A percentile compares a stretch with the other conserved stretches of the same genome.
These are phyloP conservation scores for Capsicum baccatum DNA, from an alignment of 257 asterid species.

Conservation along the genomic window DNA sequence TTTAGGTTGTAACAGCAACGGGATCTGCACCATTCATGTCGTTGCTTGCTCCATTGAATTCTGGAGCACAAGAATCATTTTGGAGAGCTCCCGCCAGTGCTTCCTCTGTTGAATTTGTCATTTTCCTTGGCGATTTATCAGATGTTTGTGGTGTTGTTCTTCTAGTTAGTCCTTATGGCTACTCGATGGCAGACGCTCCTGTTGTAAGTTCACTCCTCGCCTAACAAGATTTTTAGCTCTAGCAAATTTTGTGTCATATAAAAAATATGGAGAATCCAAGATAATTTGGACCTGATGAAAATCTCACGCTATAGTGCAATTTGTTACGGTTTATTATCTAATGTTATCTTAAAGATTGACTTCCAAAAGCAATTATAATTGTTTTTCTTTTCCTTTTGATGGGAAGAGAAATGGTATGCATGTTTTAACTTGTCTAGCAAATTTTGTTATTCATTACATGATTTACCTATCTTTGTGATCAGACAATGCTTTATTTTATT, in stretches of 20 bases:
- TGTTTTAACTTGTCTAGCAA: conserved; percentile 10
- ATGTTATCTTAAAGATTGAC: conserved; percentile 1
- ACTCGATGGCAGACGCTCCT: conserved; percentile 85
- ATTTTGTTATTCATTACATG: conserved; percentile 22
- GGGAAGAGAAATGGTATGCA: conserved; percentile 18
- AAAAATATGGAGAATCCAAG: neutral
- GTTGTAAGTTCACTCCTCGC: conserved; percentile 64
- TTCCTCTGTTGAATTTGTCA: conserved; percentile 79
- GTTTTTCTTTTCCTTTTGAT: conserved; percentile 16
- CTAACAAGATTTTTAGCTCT: neutral
- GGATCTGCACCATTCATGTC: conserved; percentile 88
- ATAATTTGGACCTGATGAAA: neutral
- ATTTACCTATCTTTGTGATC: conserved; percentile 10
- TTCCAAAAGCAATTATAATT: conserved; percentile 17
- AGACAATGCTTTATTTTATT: neutral
- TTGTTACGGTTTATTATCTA: neutral
- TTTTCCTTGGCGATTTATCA: conserved; percentile 76
- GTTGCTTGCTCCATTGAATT: conserved; percentile 75
- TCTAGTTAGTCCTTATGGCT: conserved; percentile 93
- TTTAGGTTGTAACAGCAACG: conserved; percentile 86
- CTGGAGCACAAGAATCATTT: conserved; percentile 69
- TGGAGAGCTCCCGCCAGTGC: conserved; percentile 89
- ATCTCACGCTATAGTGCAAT: neutral
- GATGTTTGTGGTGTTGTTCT: conserved; percentile 91
- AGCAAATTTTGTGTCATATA: neutral